Conservation (phyloP, 116 monocot genomes). For the Trichopus zeylanicus region DNA sequence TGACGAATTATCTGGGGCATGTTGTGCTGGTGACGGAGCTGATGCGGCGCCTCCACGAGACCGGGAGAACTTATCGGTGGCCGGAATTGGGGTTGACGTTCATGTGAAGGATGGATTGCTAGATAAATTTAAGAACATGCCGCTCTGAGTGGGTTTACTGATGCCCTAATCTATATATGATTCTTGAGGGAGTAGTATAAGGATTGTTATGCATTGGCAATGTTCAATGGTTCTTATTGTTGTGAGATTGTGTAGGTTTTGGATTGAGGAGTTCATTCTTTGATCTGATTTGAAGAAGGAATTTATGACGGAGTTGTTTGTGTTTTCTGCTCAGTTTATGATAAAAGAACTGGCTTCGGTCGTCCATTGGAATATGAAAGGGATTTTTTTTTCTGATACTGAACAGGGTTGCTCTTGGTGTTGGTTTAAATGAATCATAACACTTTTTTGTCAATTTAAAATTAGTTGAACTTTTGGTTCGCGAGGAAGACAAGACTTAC, state of each 20-base stretch:
- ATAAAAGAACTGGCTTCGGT: no score
- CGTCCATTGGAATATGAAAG: no score
- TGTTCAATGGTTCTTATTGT: neutral
- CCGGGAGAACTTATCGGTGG: constrained; percentile 69
- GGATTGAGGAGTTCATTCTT: no score
- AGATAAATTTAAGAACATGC: constrained; percentile 71
- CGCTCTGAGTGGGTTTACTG: constrained; percentile 45
- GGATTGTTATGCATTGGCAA: neutral
- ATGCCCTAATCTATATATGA: neutral
- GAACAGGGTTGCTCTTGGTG: no score
- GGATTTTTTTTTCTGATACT: no score
- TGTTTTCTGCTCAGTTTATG: no score
- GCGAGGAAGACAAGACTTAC: no score
- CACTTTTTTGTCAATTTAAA: no score
- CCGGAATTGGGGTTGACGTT: constrained; percentile 74
- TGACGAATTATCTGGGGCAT: constrained; percentile 87
- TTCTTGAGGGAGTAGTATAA: neutral
- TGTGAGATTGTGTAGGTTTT: constrained; percentile 46
- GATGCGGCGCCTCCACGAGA: constrained; percentile 66
- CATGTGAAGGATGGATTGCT: constrained; percentile 79
- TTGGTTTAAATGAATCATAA: no score
- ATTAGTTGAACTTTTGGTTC: no score
- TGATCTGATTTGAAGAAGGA: no score
- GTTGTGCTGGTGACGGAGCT: constrained; percentile 88
- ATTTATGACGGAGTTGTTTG: no score